Conservation (phyloP, 345 rosid genomes). For the Hirschfeldia incana region DNA sequence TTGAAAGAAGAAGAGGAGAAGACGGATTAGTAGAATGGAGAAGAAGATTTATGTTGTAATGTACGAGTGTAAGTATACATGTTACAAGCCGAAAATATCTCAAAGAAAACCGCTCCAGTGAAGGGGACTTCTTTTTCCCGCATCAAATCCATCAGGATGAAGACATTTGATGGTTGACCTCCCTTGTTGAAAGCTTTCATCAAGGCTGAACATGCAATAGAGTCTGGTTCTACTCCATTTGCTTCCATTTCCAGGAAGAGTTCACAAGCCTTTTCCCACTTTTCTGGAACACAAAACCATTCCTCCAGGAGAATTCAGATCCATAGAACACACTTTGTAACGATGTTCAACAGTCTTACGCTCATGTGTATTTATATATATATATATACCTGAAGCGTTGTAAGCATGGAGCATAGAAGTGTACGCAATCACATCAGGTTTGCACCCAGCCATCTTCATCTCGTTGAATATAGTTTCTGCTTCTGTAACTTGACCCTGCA, state of each 20-base stretch:
- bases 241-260: conserved; percentile 78
- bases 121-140: conserved; percentile 63
- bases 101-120: conserved; percentile 65
- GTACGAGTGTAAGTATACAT: conserved; percentile 48
- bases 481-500: conserved; percentile 70
- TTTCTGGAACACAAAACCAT: conserved; percentile 44
- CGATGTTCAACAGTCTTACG: conserved; percentile 1
- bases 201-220: conserved; percentile 74
- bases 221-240: conserved; percentile 59
- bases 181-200: conserved; percentile 90
- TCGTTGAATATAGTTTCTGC: conserved; percentile 74
- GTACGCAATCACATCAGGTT: conserved; percentile 76
- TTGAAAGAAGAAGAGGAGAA: conserved; percentile 9
- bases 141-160: conserved; percentile 63
- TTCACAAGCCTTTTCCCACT: conserved; percentile 67
- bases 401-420: conserved; percentile 81
- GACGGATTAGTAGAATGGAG: not conserved
- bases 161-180: conserved; percentile 70
- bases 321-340: conserved; percentile 9
- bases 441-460: conserved; percentile 71
- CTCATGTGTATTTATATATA: conserved; percentile 12
- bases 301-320: conserved; percentile 23
- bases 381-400: conserved; percentile 56
- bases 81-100: conserved; percentile 84
- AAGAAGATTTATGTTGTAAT: not conserved